A percentile compares a stretch with the other conserved stretches of the same genome.
phyloP scores from a whole-genome alignment of 1,284 basidiomycete species.

The Malassezia brasiliensis region DNA sequence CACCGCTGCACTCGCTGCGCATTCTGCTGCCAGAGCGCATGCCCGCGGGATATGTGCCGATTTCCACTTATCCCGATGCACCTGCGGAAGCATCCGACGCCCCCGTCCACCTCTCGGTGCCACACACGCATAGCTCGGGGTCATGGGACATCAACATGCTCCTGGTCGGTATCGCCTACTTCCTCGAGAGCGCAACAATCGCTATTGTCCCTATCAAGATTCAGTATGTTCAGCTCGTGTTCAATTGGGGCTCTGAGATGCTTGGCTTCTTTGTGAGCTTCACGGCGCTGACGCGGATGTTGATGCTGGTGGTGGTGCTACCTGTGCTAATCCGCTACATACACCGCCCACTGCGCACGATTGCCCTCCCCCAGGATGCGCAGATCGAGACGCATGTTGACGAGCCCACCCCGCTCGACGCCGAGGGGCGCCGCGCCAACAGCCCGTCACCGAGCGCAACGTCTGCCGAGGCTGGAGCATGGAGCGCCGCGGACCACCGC shows the following conservation, averaged over 20 bases:
- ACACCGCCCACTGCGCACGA: constrained; percentile 23
- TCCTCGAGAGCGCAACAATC: constrained; percentile 29
- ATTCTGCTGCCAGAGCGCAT: constrained; percentile 4
- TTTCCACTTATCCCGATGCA: constrained; percentile 8
- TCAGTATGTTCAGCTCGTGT: constrained; percentile 38
- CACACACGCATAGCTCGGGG: constrained; percentile 15
- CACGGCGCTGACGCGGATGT: constrained; percentile 30
- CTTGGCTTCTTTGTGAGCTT: constrained; percentile 40
- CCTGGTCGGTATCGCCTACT: constrained; percentile 37
- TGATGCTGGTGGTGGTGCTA: constrained; percentile 32
- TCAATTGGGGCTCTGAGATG: constrained; percentile 37
- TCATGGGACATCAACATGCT: constrained; percentile 36
- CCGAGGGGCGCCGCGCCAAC: constrained; percentile 1
- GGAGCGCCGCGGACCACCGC: constrained; percentile 10
- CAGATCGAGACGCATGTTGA: not conserved
- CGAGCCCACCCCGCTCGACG: not conserved
- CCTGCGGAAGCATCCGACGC: not conserved
- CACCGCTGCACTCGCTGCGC: constrained; percentile 10
- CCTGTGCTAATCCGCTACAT: constrained; percentile 36
- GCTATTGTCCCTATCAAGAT: constrained; percentile 42
- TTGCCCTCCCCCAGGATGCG: constrained; percentile 15
- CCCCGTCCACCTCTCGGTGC: constrained; percentile 32
- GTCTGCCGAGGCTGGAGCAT: not conserved
- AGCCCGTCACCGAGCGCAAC: not conserved
- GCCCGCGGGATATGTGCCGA: constrained; percentile 20